These are phyloP conservation scores for Neurospora sp. DNA, from an alignment of 495 filamentous ascomycete genomes.

Conservation along the genomic window DNA sequence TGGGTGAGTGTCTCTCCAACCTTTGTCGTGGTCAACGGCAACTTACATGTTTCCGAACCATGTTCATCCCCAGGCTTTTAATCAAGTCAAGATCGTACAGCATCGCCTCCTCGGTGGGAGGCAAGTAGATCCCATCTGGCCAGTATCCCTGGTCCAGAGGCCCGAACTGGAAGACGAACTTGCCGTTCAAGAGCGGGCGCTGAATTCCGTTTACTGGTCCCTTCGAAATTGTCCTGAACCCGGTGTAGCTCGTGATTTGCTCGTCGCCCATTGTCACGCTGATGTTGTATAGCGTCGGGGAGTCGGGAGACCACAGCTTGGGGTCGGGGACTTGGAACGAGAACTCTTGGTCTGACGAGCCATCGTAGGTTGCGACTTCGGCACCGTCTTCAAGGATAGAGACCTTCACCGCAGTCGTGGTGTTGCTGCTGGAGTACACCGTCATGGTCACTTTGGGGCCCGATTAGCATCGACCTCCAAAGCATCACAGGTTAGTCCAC, in stretches of 20 bases:
- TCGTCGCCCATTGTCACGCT: conserved; percentile 47
- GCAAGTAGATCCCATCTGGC: conserved; percentile 55
- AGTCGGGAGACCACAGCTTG: conserved; percentile 49
- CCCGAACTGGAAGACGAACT: conserved; percentile 56
- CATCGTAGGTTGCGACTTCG: conserved; percentile 18
- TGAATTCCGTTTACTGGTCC: conserved; percentile 47
- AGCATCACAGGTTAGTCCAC: not conserved
- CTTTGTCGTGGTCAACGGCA: not conserved
- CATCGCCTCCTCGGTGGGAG: conserved; percentile 55
- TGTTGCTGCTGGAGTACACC: conserved; percentile 28
- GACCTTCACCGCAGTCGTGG: conserved; percentile 31
- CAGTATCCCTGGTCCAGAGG: conserved; percentile 62
- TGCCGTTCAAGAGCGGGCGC: conserved; percentile 51
- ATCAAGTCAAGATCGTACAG: conserved; percentile 50
- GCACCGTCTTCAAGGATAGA: conserved; percentile 25
- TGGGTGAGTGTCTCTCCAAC: not conserved
- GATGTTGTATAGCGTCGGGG: conserved; percentile 53
- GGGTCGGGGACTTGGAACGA: conserved; percentile 39
- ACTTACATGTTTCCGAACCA: conserved; percentile 56
- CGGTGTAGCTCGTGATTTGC: conserved; percentile 48
- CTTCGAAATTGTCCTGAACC: conserved; percentile 52
- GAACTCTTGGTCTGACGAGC: conserved; percentile 37
- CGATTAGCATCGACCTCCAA: conserved; percentile 6
- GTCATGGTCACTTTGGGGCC: conserved; percentile 37
- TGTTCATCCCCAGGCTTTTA: conserved; percentile 55